phyloP scores from a whole-genome alignment of 305 asterid species.

The Lippia alba region DNA sequence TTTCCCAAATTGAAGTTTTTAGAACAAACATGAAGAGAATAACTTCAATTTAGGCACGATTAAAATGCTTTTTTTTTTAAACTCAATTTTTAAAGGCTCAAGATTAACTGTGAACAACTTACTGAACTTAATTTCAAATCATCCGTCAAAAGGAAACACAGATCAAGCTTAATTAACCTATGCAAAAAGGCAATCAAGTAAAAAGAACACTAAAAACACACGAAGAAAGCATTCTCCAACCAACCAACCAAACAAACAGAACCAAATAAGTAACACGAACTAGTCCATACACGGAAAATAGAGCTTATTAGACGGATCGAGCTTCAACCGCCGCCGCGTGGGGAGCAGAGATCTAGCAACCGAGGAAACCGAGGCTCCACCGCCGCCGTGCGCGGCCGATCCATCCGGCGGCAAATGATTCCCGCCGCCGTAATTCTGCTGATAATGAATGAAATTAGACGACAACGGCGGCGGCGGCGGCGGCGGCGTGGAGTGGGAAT shows the following conservation, averaged over 20 bases:
- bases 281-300: constrained; percentile 70
- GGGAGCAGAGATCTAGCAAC: constrained; percentile 89
- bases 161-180: constrained; percentile 35
- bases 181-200: constrained; percentile 8
- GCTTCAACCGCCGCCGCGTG: constrained; percentile 89
- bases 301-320: constrained; percentile 90
- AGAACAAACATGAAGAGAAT: neutral
- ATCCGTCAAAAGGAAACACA: constrained; percentile 11
- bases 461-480: constrained; percentile 54
- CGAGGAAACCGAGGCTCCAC: constrained; percentile 63
- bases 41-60: neutral
- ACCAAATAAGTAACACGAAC: neutral
- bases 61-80: neutral
- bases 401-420: constrained; percentile 58
- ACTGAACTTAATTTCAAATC: constrained; percentile 9
- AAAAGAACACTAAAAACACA: constrained; percentile 1
- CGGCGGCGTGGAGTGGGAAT: constrained; percentile 52
- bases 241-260: neutral
- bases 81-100: neutral
- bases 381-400: constrained; percentile 47
- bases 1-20: neutral
- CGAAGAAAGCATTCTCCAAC: neutral
- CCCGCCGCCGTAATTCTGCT: constrained; percentile 56
- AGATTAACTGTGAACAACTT: no score
- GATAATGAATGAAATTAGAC: constrained; percentile 50